Base-by-base conservation (phyloP, 257 asterid genomes). In the Fraxinus quadrangulata region DNA sequence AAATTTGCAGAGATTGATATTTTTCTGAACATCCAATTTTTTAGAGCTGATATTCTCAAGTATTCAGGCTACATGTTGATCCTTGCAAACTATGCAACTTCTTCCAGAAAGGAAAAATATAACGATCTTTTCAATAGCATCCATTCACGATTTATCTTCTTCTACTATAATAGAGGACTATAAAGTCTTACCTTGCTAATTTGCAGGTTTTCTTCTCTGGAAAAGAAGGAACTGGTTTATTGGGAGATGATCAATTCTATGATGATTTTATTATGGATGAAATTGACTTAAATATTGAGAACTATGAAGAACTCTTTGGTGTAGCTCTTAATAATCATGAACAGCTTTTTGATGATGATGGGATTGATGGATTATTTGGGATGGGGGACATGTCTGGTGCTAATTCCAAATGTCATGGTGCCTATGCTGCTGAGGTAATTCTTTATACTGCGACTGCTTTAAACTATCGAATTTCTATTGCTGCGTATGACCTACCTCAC, bases 231-330 rank as follows among this genome's bases (percentile, higher is more conserved):
- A 77, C 86, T 36, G 70, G 79, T 16, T 80, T 76, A 79, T 78
- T 61, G 67, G 89, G 85, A 34, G 87, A 86, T 72, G 83, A 83
- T 75, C 71, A 74, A 72, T 85, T 91, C 79, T 86, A 78, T 77
- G 94, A 85, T 68, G 88, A 85, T 81, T 87, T 86, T 74, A 85
- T 78, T 77, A 80, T 91, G 87, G 97, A 91, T 77, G 98, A 91
- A 79, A 87, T 86, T 77, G 96, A 90, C 82, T 71, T 90, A 16
- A 87, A 84, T 56, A 82, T 89, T 78, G 94, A 86, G 75, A 86
- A 88, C 83, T 93, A 90, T 68, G 94, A 93, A 59, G 98, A 91
- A 72, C 82, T 95, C 45, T 88, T 90, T 84, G 94, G 90, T 51
- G 85, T 66, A 67, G 88, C 89, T 79, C 85, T 88, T 75, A 86